A percentile compares a stretch with the other conserved stretches of the same genome.
phyloP scores from a whole-genome alignment of 306 rosid genomes.

The Cucurbita pepo region DNA sequence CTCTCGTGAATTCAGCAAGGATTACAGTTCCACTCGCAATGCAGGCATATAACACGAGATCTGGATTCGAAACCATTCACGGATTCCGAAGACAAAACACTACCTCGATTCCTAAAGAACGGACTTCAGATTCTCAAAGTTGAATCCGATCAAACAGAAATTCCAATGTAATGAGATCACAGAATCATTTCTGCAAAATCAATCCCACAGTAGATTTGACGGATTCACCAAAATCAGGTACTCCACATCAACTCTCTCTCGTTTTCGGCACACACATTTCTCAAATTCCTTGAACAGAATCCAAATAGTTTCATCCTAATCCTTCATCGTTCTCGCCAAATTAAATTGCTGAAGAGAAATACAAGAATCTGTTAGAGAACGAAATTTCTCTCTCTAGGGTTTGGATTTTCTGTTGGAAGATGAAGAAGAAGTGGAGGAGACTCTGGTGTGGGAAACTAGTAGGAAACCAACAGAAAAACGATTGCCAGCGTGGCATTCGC shows the following conservation, averaged over 20 bases:
- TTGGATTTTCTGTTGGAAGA: not conserved
- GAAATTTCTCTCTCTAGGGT: not conserved
- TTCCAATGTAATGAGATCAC: not conserved
- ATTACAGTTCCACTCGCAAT: conserved; percentile 48
- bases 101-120: not conserved
- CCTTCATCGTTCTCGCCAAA: not conserved
- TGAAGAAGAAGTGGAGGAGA: not conserved
- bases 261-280: not conserved
- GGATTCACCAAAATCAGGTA: not conserved
- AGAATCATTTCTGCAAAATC: not conserved
- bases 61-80: conserved; percentile 35
- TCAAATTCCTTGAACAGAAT: not conserved
- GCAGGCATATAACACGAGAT: conserved; percentile 50
- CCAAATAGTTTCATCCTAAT: not conserved
- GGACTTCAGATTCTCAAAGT: not conserved
- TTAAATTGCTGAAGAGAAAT: not conserved
- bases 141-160: not conserved
- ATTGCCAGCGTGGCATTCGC: not conserved
- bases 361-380: not conserved
- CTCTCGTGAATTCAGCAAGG: conserved; percentile 39
- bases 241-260: not conserved
- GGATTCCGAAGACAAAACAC: not conserved
- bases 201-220: not conserved
- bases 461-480: not conserved
- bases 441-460: not conserved